Evolutionary conservation across 2,329 filamentous ascomycete genomes (phyloP).

Genomic region (Talaromyces rugulosus): DNA sequence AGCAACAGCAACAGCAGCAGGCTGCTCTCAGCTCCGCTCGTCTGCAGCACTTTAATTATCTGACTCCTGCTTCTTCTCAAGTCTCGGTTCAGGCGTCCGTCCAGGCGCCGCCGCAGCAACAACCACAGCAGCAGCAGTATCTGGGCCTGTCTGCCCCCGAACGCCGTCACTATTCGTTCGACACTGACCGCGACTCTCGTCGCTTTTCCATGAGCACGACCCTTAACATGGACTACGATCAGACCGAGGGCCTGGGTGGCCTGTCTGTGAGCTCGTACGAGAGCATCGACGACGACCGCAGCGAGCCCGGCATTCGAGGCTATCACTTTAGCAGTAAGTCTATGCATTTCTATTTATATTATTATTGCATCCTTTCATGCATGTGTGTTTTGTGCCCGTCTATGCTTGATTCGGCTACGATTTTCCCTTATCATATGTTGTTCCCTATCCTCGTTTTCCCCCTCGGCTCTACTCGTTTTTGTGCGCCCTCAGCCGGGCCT

Average conservation of each 20-base stretch:
- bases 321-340: constrained; percentile 39
- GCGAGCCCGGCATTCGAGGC: constrained; percentile 29
- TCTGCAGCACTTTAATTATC: constrained; percentile 13
- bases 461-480: no score
- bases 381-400: neutral
- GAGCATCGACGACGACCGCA: constrained; percentile 37
- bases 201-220: constrained; percentile 18
- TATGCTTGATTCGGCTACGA: neutral
- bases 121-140: neutral
- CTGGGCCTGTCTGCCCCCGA: constrained; percentile 1
- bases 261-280: constrained; percentile 40
- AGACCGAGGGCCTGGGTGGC: constrained; percentile 37
- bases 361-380: neutral
- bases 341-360: neutral
- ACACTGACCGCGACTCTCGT: constrained; percentile 23
- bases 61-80: neutral
- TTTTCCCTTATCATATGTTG: neutral
- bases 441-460: neutral
- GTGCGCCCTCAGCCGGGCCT: no score
- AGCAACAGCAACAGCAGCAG: constrained; percentile 5
- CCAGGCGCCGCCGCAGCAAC: neutral
- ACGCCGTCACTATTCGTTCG: constrained; percentile 34
- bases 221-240: constrained; percentile 34
- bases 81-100: constrained; percentile 1
- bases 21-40: constrained; percentile 10